Conservation (phyloP, 140 eudicot genomes). For the Bidens hawaiensis region DNA sequence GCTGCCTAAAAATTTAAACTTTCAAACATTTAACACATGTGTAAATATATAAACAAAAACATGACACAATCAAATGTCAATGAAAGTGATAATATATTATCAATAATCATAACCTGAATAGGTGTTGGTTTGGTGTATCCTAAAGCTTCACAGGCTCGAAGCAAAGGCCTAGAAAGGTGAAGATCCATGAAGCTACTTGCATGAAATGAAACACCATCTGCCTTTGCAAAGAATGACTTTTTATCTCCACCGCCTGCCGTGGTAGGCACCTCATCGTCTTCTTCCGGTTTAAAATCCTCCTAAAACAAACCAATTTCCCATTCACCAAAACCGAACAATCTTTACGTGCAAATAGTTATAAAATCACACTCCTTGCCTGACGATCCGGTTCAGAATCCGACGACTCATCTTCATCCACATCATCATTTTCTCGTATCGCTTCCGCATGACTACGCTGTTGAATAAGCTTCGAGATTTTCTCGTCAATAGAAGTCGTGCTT, state of each 20-base stretch:
- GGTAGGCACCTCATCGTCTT: conserved; percentile 45
- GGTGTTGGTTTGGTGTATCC: conserved; percentile 93
- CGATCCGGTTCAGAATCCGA: conserved; percentile 51
- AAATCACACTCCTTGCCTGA: conserved; percentile 36
- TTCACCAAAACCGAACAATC: background rate
- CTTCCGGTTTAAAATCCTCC: conserved; percentile 80
- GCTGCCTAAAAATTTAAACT: conserved; percentile 59
- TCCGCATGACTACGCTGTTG: conserved; percentile 21
- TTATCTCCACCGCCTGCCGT: background rate
- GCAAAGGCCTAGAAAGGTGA: background rate
- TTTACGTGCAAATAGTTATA: background rate
- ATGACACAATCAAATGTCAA: background rate
- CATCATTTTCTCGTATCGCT: conserved; percentile 9
- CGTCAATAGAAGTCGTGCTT: conserved; percentile 83
- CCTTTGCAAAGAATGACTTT: conserved; percentile 53
- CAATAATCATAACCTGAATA: conserved; percentile 62
- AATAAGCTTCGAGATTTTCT: conserved; percentile 55
- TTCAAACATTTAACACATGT: conserved; percentile 5
- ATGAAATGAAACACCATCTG: conserved; percentile 73
- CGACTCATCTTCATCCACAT: conserved; percentile 23
- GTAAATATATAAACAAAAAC: background rate
- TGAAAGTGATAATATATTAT: background rate
- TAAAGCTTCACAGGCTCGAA: background rate
- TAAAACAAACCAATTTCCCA: background rate
- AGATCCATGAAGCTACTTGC: conserved; percentile 42